These are phyloP conservation scores for Yamadazyma spencermartinsiae DNA, from an alignment of 1,139 yeast genomes.

Conservation along the genomic window DNA sequence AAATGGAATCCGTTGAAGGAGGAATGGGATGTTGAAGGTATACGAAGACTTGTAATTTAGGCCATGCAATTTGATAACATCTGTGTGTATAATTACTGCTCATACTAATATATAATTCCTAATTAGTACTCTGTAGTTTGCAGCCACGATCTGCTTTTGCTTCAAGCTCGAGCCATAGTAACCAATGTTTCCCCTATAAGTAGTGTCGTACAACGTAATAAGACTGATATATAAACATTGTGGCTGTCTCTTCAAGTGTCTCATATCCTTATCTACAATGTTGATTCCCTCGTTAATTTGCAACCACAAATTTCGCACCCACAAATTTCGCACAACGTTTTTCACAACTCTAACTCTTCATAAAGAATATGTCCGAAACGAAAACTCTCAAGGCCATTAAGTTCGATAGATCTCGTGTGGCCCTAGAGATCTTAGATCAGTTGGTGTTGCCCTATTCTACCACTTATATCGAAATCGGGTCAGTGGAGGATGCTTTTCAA, in stretches of 20 bases:
- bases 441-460: slow-evolving; percentile 78
- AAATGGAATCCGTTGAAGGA: slow-evolving; percentile 56
- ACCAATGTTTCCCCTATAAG: too few relatives aligned
- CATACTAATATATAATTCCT: too few relatives aligned
- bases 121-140: too few relatives aligned
- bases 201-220: too few relatives aligned
- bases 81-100: too few relatives aligned
- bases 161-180: too few relatives aligned
- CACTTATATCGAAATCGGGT: slow-evolving; percentile 57
- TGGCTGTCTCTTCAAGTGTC: too few relatives aligned
- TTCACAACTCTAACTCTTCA: background rate
- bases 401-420: slow-evolving; percentile 49
- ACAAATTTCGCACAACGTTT: background rate
- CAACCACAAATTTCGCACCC: background rate
- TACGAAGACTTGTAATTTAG: slow-evolving; percentile 67
- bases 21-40: slow-evolving; percentile 73
- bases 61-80: too few relatives aligned
- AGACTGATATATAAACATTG: too few relatives aligned
- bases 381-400: slow-evolving; percentile 64
- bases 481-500: slow-evolving; percentile 70
- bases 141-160: too few relatives aligned
- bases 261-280: too few relatives aligned
- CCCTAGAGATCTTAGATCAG: slow-evolving; percentile 75
- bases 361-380: background rate
- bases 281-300: too few relatives aligned